These are phyloP conservation scores for Gautieria morchelliformis DNA, from an alignment of 768 basidiomycete species.

Conservation along the genomic window DNA sequence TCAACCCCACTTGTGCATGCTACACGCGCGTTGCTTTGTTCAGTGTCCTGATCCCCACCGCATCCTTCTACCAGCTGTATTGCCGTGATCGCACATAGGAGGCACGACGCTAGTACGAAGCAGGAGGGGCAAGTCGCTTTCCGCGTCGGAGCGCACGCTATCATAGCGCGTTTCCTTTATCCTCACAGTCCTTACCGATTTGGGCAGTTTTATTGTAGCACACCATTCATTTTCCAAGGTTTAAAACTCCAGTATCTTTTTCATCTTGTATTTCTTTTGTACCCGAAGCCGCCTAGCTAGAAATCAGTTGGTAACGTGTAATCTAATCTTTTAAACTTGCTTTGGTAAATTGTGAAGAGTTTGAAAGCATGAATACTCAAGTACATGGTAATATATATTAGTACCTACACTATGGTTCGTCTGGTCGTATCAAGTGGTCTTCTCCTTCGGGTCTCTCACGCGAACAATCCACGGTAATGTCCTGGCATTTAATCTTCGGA, in stretches of 20 bases:
- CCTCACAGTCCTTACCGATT: background rate
- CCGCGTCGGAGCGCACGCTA: background rate
- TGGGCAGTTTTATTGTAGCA: background rate
- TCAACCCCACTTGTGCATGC: background rate
- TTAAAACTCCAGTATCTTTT: background rate
- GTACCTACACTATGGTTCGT: too few relatives aligned
- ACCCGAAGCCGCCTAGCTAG: background rate
- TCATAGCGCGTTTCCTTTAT: background rate
- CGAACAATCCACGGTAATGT: slow-evolving; percentile 43
- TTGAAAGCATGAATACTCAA: background rate
- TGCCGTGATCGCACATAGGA: background rate
- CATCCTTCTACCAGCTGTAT: background rate
- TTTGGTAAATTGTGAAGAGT: too few relatives aligned
- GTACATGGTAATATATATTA: background rate
- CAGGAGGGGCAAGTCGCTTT: background rate
- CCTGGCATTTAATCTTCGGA: slow-evolving; percentile 43
- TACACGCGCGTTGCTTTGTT: background rate
- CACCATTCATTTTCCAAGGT: background rate
- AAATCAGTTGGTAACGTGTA: background rate
- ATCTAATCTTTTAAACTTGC: too few relatives aligned
- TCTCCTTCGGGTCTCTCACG: slow-evolving; percentile 31
- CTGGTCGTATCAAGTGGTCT: background rate
- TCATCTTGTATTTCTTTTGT: background rate
- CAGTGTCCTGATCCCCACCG: background rate
- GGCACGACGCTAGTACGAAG: background rate